These are phyloP conservation scores for Eucalyptus pauciflora DNA, from an alignment of 345 rosid species.

Conservation along the genomic window DNA sequence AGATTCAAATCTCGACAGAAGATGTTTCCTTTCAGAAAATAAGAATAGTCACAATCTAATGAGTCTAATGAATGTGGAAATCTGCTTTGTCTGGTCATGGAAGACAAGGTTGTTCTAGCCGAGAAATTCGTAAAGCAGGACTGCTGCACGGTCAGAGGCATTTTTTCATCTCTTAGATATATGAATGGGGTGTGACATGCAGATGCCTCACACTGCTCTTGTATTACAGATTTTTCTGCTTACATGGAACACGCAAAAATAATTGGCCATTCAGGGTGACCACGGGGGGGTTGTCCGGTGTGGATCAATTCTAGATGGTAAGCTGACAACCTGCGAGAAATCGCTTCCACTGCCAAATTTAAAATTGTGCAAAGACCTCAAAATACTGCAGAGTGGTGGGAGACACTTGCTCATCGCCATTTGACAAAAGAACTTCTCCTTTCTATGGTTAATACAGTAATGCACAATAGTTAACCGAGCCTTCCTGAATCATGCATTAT, in stretches of 20 bases:
- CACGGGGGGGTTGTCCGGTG: conserved; percentile 40
- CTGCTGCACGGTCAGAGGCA: not conserved
- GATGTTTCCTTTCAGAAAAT: not conserved
- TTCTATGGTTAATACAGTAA: not conserved
- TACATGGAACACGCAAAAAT: conserved; percentile 43
- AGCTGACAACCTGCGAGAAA: conserved; percentile 36
- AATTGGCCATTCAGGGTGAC: conserved; percentile 62
- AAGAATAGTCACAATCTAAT: not conserved
- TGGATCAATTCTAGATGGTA: conserved; percentile 46
- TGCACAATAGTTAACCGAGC: not conserved
- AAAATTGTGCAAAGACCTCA: not conserved
- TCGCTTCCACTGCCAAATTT: not conserved
- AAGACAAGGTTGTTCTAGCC: not conserved
- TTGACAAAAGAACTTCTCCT: not conserved
- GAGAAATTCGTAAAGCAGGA: not conserved
- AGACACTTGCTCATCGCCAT: not conserved
- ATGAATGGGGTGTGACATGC: not conserved
- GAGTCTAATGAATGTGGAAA: not conserved
- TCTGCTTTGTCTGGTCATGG: not conserved
- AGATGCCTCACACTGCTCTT: not conserved
- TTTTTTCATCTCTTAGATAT: not conserved
- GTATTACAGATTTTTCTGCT: conserved; percentile 1
- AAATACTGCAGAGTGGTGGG: not conserved
- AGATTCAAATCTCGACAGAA: not conserved
- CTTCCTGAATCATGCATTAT: not conserved